Base-by-base conservation (phyloP, 108 stramenopile species). In the Cyclotella baltica region DNA sequence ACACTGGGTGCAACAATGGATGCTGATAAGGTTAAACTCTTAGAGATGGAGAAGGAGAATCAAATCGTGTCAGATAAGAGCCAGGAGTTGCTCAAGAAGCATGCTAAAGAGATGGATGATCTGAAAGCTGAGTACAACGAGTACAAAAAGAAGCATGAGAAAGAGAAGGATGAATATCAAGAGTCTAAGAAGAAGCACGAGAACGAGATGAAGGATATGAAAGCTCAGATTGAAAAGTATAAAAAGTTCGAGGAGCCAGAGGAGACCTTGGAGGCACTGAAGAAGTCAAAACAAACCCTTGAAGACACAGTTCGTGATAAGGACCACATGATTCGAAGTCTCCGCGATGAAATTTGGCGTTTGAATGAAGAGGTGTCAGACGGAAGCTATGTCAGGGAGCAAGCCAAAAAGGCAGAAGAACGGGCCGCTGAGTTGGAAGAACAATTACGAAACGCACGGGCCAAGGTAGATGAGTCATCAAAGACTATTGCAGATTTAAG, bases 281-380 rank as follows among this genome's bases (percentile, higher is more conserved):
- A 59, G 15, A 37, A 43, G 69, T 62, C 68, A 22, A 77, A 70
- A 11, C 19, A 28, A 55, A 30, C 29, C 28, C 40, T 70, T 48
- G 76, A 69, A 29, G 59, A 63, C 29, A 43, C 53, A 19, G 47
- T 81, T 40, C 59, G 38, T 43, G 62, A 81, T 35, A 75, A 70
- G 53, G 73, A 81, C 40, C 20, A 52, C 52, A 77, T 70, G 62
- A 70, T 77, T 33, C 50, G 53, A 15, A 67, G 29, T 52, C 51
- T 77, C 4, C 61, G 76, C 16, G 52, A 58, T 4, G 62, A 81
- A 67, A 70, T 81, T 19, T 58, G 69, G 53, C 67, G 69, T 31
- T 48, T 81, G 52, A 70, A 70, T 36, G 80, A 81, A 10, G 80
- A 81, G 46, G 61, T 75, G 33, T 67, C 62, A 6, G 80, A 81